Conservation (phyloP, 768 basidiomycete species). For the Auriscalpium orientale region DNA sequence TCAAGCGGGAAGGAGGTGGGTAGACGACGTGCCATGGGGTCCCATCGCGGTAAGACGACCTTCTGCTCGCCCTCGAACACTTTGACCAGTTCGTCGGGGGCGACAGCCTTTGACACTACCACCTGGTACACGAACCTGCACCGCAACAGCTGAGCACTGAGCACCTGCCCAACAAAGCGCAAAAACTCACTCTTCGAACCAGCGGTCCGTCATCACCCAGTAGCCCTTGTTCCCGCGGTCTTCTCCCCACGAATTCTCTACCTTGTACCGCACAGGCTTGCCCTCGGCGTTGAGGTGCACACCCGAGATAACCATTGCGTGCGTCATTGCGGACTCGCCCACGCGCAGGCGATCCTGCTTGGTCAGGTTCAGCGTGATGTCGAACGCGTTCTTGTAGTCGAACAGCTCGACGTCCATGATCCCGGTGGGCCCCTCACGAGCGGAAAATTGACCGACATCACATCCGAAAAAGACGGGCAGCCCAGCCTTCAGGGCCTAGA, state of each 20-base stretch:
- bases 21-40: constrained; percentile 59
- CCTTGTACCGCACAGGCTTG: constrained; percentile 83
- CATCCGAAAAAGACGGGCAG: constrained; percentile 94
- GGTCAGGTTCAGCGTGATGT: constrained; percentile 68
- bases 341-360: constrained; percentile 82
- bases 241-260: constrained; percentile 97
- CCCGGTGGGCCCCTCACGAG: constrained; percentile 42
- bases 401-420: constrained; percentile 84
- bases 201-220: constrained; percentile 85
- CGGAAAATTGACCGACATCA: constrained; percentile 86
- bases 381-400: constrained; percentile 82
- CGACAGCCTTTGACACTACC: constrained; percentile 75
- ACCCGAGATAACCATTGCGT: constrained; percentile 94
- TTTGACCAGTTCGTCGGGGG: constrained; percentile 73
- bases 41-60: constrained; percentile 80
- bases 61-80: constrained; percentile 65
- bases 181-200: constrained; percentile 79
- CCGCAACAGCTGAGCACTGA: no score
- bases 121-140: constrained; percentile 86
- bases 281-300: constrained; percentile 77
- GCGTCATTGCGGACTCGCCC: constrained; percentile 90
- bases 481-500: constrained; percentile 61
- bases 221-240: constrained; percentile 74
- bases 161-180: no score
- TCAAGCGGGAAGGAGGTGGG: no score